A percentile compares a stretch with the other conserved stretches of the same genome.
Evolutionary conservation across 2,329 filamentous ascomycete species (phyloP).

Genomic region (Fusarium zealandicum): DNA sequence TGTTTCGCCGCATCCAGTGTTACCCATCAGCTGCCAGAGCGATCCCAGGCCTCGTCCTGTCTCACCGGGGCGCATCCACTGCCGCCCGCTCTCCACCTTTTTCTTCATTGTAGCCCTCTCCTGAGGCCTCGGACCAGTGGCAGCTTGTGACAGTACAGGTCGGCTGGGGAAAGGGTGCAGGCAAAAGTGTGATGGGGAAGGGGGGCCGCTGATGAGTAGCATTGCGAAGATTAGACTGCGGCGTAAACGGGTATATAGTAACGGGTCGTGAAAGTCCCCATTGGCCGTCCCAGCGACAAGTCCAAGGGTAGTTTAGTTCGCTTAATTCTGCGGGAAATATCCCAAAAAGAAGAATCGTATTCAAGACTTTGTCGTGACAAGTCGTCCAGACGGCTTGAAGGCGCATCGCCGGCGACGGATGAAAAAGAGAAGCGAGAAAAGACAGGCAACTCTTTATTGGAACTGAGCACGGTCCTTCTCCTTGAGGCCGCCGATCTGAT

Average conservation of each 20-base stretch:
- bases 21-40: conserved; percentile 38
- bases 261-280: conserved; percentile 38
- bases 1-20: conserved; percentile 32
- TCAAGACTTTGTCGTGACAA: conserved; percentile 37
- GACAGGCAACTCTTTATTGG: conserved; percentile 42
- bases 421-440: conserved; percentile 22
- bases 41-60: conserved; percentile 35
- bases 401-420: conserved; percentile 39
- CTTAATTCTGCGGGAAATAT: conserved; percentile 27
- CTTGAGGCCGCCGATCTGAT: conserved; percentile 91
- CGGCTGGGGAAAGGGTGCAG: conserved; percentile 5
- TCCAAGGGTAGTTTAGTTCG: conserved; percentile 32
- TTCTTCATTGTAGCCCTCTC: conserved; percentile 15
- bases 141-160: conserved; percentile 26
- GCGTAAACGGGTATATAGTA: conserved; percentile 44
- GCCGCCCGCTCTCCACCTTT: conserved; percentile 21
- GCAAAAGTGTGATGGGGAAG: conserved; percentile 28
- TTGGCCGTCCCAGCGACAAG: conserved; percentile 31
- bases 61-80: conserved; percentile 24
- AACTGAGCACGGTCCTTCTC: conserved; percentile 73
- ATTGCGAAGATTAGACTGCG: conserved; percentile 42
- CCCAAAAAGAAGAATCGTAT: conserved; percentile 25
- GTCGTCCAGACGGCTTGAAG: conserved; percentile 40
- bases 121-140: conserved; percentile 34
- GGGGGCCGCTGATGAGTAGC: conserved; percentile 38